Percentiles rank a stretch among this genome's conserved stretches.
These are phyloP conservation scores for Parasitella parasitica DNA, from an alignment of 371 early-diverging fungal genomes.

Conservation along the genomic window DNA sequence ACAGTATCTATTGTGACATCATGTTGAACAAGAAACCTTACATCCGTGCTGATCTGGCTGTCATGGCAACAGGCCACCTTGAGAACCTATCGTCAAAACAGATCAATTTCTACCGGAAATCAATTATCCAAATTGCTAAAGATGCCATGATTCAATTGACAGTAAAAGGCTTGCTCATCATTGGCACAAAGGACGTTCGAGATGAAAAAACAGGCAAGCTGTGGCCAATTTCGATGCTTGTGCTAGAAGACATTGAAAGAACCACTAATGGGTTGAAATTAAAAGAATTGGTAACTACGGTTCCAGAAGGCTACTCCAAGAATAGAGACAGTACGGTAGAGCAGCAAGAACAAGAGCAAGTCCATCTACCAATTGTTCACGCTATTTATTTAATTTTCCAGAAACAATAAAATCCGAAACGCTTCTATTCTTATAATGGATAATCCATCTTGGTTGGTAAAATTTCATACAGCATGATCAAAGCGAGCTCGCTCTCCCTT, in stretches of 20 bases:
- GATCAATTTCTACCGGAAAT: constrained; percentile 59
- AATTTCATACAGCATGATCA: neutral
- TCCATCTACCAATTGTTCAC: constrained; percentile 50
- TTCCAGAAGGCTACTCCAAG: constrained; percentile 80
- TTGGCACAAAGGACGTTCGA: constrained; percentile 78
- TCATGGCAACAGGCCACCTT: constrained; percentile 67
- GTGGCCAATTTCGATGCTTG: constrained; percentile 76
- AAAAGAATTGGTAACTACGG: constrained; percentile 81
- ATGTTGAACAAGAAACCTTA: constrained; percentile 49
- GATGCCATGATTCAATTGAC: constrained; percentile 57
- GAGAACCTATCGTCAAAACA: constrained; percentile 34
- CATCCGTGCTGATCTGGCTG: constrained; percentile 43
- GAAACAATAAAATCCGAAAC: constrained; percentile 9
- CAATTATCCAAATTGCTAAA: constrained; percentile 58
- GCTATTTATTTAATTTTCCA: constrained; percentile 50
- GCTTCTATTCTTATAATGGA: neutral
- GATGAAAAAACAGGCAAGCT: constrained; percentile 52
- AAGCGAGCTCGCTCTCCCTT: too few species aligned
- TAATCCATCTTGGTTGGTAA: constrained; percentile 5
- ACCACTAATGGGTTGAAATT: constrained; percentile 56
- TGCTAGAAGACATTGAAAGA: constrained; percentile 72
- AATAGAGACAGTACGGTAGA: constrained; percentile 48
- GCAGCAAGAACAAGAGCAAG: constrained; percentile 15
- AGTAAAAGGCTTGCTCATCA: constrained; percentile 63
- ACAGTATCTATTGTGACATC: constrained; percentile 68